Base-by-base conservation (phyloP, 495 filamentous ascomycete species). In the Peziza echinospora region DNA sequence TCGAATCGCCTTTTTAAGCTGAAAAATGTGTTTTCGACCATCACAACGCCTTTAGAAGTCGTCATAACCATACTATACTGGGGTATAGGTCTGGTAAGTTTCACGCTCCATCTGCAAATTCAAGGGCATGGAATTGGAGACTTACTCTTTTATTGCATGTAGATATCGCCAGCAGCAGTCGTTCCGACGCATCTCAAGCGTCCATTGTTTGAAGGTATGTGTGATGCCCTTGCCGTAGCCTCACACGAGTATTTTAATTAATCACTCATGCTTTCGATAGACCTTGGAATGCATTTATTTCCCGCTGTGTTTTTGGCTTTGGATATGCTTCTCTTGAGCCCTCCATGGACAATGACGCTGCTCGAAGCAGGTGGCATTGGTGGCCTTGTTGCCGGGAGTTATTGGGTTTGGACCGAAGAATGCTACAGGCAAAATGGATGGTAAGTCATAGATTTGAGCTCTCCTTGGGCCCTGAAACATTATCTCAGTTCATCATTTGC, bases 371-470 rank as follows among this genome's bases (percentile, higher is more conserved):
- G 85, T 39, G 66, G 67, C 0, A 51, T 84, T 37, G 83, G 77
- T 46, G 66, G 67, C 24, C 53, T 56, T 16, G 64, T 91, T 48
- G 82, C 82, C 1, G 72, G 84, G 46, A 62, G 65, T 11, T 93
- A 93, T 61, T 93, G 82, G 82, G 71, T 77, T 47, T 92, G 85
- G 85, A 71, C 92, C 5, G 83, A 93, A 59, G 69, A 69, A 21
- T 37, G 30, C 30, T 37, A 37, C 30, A 37, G 30, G 19, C 13
- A 71, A 45, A 92, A 92, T 53, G 80, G 82, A 57, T 85, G 74
- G 74, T 78, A 59, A 57, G 71, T 59, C 5, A 26, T 19, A 48
- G 7, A 48, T 11, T 10, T 0, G 30, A 37, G 30, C 3, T 6
- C 30, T 37, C 3, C 30, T 13, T 0, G 6, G n/a, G n/a, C n/a